A percentile compares a stretch with the other conserved stretches of the same genome.
phyloP scores from a whole-genome alignment of 2,329 filamentous ascomycete species.

The Colletotrichum orbiculare region DNA sequence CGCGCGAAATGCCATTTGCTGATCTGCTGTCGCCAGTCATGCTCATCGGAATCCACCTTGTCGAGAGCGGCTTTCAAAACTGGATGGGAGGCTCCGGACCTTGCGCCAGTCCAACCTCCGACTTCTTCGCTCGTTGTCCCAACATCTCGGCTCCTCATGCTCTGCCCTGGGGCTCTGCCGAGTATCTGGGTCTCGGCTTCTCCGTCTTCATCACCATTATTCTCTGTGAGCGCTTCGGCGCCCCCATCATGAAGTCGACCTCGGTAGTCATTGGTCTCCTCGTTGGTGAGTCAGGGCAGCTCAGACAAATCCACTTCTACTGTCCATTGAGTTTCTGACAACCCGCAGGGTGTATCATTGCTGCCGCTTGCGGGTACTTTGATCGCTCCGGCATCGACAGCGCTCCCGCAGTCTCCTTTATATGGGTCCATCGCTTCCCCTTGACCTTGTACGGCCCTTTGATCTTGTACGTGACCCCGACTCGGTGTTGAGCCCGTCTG shows the following conservation, averaged over 20 bases:
- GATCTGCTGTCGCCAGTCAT: conserved; percentile 50
- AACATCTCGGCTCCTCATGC: conserved; percentile 75
- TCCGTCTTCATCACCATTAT: conserved; percentile 84
- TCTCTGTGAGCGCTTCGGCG: conserved; percentile 82
- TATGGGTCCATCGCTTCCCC: conserved; percentile 83
- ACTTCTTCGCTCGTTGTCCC: conserved; percentile 73
- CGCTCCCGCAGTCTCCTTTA: conserved; percentile 78
- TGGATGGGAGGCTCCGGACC: conserved; percentile 81
- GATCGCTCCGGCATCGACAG: conserved; percentile 76
- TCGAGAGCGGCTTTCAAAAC: conserved; percentile 77
- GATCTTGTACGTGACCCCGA: conserved; percentile 58
- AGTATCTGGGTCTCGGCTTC: conserved; percentile 84
- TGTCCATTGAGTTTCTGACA: not conserved
- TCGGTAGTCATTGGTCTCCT: conserved; percentile 81
- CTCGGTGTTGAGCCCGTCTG: not conserved
- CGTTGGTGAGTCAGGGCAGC: conserved; percentile 15
- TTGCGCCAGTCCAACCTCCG: conserved; percentile 62
- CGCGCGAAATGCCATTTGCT: not conserved
- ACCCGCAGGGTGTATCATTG: conserved; percentile 77
- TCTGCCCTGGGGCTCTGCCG: conserved; percentile 80
- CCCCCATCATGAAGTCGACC: conserved; percentile 86
- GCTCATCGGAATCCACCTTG: conserved; percentile 79
- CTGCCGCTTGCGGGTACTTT: conserved; percentile 82
- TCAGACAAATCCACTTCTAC: not conserved
- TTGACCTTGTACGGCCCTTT: conserved; percentile 78